A percentile compares a stretch with the other conserved stretches of the same genome.
Evolutionary conservation across 1,139 yeast genomes (phyloP).

Genomic region (Kluyveromyces marxianus): DNA sequence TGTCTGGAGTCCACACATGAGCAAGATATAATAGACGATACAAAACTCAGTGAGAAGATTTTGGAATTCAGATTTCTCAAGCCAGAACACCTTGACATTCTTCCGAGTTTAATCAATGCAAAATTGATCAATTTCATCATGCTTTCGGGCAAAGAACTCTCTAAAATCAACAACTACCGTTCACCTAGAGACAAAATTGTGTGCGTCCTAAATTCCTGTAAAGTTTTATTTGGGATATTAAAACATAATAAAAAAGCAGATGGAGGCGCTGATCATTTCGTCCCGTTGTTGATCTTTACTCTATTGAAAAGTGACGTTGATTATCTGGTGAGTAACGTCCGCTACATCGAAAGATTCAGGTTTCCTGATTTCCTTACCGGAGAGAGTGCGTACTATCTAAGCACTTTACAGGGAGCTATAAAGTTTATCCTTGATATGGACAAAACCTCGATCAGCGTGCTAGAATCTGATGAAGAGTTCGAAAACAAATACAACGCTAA

Average conservation of each 20-base stretch:
- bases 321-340: slow-evolving; percentile 65
- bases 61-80: slow-evolving; percentile 67
- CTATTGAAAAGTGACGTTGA: slow-evolving; percentile 61
- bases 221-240: slow-evolving; percentile 80
- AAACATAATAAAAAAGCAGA: slow-evolving; percentile 54
- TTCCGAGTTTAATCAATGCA: slow-evolving; percentile 38
- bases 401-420: slow-evolving; percentile 82
- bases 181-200: slow-evolving; percentile 95
- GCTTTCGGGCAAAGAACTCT: slow-evolving; percentile 64
- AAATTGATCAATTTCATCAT: slow-evolving; percentile 55
- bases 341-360: slow-evolving; percentile 79
- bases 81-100: slow-evolving; percentile 71
- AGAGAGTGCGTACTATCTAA: slow-evolving; percentile 80
- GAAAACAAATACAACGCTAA: slow-evolving; percentile 41
- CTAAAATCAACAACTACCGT: slow-evolving; percentile 71
- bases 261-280: slow-evolving; percentile 89
- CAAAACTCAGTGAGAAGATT: slow-evolving; percentile 46
- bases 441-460: slow-evolving; percentile 51
- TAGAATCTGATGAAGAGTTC: slow-evolving; percentile 48
- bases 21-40: slow-evolving; percentile 60
- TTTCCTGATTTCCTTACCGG: slow-evolving; percentile 71
- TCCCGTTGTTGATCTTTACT: slow-evolving; percentile 78
- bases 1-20: slow-evolving; percentile 42
- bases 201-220: slow-evolving; percentile 84
- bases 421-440: slow-evolving; percentile 61